These are phyloP conservation scores for Rhizoclosmatium globosum DNA, from an alignment of 192 early-diverging fungal genomes.

Conservation along the genomic window DNA sequence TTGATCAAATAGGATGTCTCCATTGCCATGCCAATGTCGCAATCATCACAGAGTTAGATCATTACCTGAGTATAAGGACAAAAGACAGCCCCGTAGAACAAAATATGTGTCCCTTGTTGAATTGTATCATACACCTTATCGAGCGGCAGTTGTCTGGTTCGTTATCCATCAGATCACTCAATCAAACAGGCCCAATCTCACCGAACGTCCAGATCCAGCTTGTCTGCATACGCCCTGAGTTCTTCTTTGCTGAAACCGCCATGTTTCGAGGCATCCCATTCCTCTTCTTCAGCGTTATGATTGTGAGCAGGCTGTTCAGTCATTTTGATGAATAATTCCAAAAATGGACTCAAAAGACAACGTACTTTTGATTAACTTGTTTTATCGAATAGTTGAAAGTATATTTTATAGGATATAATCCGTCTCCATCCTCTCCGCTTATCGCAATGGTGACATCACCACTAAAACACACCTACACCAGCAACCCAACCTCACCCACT, in stretches of 20 bases:
- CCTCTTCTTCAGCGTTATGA: slow-evolving; percentile 6
- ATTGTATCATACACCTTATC: slow-evolving; percentile 28
- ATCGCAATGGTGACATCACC: no score
- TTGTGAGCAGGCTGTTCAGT: neutral
- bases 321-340: no score
- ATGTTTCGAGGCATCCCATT: slow-evolving; percentile 25
- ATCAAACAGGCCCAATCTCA: neutral
- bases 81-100: slow-evolving; percentile 29
- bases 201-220: slow-evolving; percentile 26
- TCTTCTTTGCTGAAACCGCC: slow-evolving; percentile 15
- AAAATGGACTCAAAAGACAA: no score
- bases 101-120: slow-evolving; percentile 20
- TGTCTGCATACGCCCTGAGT: slow-evolving; percentile 19
- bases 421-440: no score
- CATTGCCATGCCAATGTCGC: no score
- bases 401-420: no score
- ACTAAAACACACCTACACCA: no score
- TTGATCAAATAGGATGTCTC: no score
- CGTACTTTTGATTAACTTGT: no score
- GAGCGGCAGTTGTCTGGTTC: slow-evolving; percentile 16
- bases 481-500: no score
- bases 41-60: neutral
- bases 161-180: neutral
- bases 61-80: slow-evolving; percentile 16
- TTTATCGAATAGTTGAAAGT: no score